Evolutionary conservation across 192 early-diverging fungal species (phyloP), one percentile per base, ranked within the genome.

Genomic region (Piromyces finnis): DNA sequence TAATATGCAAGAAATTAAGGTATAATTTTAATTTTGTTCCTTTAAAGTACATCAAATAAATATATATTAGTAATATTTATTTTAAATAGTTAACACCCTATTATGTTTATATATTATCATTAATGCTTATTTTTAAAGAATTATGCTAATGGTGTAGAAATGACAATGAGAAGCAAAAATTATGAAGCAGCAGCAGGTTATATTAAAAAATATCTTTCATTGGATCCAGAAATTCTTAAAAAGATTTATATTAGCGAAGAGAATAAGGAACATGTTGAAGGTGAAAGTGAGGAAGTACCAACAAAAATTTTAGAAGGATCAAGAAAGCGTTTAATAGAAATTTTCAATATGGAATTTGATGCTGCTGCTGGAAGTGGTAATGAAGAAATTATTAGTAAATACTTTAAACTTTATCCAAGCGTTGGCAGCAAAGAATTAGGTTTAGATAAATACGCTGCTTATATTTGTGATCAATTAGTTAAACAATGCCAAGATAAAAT

Each of bases 351-450:
- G 28, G 88, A 91, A 83, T 99, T 99, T 85, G 95, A 96, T 37
- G 82, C 86, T 7, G 95, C 97, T 0, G 92, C 93, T 0, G 84
- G 87, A 41, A 86, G 81, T 28, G 85, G 86, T 78, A 89, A 94
- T 59, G 92, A 95, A 79, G 86, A 91, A 12, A 89, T 89, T 68
- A 95, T 99, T 78, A 89, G 93, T 29, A 88, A 94, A 35, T 96
- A 93, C 80, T 95, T 99, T 84, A 92, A 94, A 78, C 84, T 97
- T 28, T 99, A 97, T 83, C 95, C 97, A 14, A 81, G 94, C 36
- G 87, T 97, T 14, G 91, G 94, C n/a, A 91, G 94, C 77, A 89
- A 92, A 80, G 87, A 88, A n/a, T 88, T 93, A 29, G 97, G 97
- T 22, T 84, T 99, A 78, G 95, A 97, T 85, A 91, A 90, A 84